A percentile compares a stretch with the other conserved stretches of the same genome.
phyloP scores from a whole-genome alignment of 495 filamentous ascomycete species.

The Aspergillus bertholletiae region DNA sequence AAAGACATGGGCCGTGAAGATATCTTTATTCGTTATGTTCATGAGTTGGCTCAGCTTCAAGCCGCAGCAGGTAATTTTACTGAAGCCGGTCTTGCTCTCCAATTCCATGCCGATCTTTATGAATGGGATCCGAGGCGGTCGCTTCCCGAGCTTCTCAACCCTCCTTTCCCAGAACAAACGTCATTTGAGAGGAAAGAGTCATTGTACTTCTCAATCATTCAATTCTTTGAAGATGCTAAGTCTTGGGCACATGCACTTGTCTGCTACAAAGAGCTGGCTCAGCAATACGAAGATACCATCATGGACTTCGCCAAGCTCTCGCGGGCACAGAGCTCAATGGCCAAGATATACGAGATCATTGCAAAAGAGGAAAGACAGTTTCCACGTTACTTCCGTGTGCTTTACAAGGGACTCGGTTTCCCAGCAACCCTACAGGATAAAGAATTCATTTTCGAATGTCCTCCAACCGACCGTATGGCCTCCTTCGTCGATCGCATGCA shows the following conservation, averaged over 20 bases:
- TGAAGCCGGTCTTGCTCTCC: slow-evolving; percentile 86
- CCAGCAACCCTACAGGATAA: slow-evolving; percentile 77
- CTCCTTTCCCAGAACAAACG: slow-evolving; percentile 75
- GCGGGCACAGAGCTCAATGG: slow-evolving; percentile 84
- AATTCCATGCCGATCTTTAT: slow-evolving; percentile 89
- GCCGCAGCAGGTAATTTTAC: slow-evolving; percentile 71
- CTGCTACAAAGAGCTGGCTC: slow-evolving; percentile 85
- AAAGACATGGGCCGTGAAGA: slow-evolving; percentile 96
- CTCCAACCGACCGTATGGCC: slow-evolving; percentile 68
- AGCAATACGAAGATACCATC: slow-evolving; percentile 81
- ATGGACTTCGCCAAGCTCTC: slow-evolving; percentile 94
- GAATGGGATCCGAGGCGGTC: slow-evolving; percentile 75
- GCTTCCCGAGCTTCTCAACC: slow-evolving; percentile 68
- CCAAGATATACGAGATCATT: slow-evolving; percentile 86
- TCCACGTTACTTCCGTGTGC: slow-evolving; percentile 87
- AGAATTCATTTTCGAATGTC: slow-evolving; percentile 87
- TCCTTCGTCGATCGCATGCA: slow-evolving; percentile 92
- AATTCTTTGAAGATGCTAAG: slow-evolving; percentile 86
- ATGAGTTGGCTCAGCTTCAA: slow-evolving; percentile 83
- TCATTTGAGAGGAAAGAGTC: slow-evolving; percentile 91
- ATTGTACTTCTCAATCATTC: slow-evolving; percentile 91
- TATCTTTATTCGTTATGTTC: slow-evolving; percentile 95
- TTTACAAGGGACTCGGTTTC: slow-evolving; percentile 90
- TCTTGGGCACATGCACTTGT: slow-evolving; percentile 89
- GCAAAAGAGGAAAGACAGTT: slow-evolving; percentile 71